These are phyloP conservation scores for Xylaria polymorpha DNA, from an alignment of 2,329 filamentous ascomycete species.

Conservation along the genomic window DNA sequence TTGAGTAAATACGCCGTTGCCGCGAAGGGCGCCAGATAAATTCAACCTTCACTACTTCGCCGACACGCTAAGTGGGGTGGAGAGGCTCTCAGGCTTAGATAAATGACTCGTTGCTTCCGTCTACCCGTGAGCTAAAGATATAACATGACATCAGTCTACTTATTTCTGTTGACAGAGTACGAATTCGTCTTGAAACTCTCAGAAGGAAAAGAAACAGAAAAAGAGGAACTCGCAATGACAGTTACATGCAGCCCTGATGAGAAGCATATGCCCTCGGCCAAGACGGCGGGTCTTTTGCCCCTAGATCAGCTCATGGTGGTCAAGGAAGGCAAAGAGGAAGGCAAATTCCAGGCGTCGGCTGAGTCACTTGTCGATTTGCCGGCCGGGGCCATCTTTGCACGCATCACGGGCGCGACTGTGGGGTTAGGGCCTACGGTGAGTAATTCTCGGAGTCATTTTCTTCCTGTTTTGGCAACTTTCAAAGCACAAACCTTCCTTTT, in stretches of 20 bases:
- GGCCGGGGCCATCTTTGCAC: constrained; percentile 34
- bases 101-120: constrained; percentile 30
- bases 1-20: constrained; percentile 18
- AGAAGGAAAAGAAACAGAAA: no score
- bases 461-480: no score
- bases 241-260: not conserved
- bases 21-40: constrained; percentile 27
- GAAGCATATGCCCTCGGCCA: constrained; percentile 7
- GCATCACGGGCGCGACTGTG: constrained; percentile 24
- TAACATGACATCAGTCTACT: not conserved
- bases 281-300: constrained; percentile 18
- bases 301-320: constrained; percentile 31
- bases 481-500: no score
- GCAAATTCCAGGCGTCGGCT: constrained; percentile 28
- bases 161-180: not conserved
- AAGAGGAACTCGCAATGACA: constrained; percentile 12
- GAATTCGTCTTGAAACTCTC: not conserved
- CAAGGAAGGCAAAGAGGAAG: constrained; percentile 3
- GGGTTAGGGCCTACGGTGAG: not conserved
- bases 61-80: constrained; percentile 31
- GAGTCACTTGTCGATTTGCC: constrained; percentile 33
- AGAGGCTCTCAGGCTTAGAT: constrained; percentile 17
- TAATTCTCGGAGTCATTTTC: no score
- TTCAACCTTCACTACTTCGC: constrained; percentile 14
- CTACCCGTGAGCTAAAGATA: constrained; percentile 10